phyloP scores from a whole-genome alignment of 352 stramenopile species.

The Pythium phragmitis region DNA sequence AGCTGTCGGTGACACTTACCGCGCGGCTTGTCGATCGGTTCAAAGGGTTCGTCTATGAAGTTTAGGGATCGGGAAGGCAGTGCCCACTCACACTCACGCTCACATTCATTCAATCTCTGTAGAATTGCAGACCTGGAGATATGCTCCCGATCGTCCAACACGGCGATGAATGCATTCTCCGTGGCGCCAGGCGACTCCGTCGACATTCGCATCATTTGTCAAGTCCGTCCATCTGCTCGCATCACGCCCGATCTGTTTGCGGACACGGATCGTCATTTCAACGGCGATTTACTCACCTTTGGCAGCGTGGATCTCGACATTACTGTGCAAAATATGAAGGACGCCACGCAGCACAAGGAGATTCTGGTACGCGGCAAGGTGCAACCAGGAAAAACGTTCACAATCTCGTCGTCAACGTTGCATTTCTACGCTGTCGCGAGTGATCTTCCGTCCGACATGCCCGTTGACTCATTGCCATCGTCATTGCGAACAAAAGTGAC shows the following conservation, averaged over 20 bases:
- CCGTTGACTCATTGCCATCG: conserved; percentile 40
- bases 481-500: conserved; percentile 42
- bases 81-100: neutral
- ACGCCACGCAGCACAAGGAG: conserved; percentile 66
- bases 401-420: conserved; percentile 72
- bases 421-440: conserved; percentile 76
- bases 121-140: conserved; percentile 74
- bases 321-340: conserved; percentile 55
- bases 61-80: neutral
- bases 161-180: conserved; percentile 53
- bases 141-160: conserved; percentile 84
- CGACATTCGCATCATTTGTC: conserved; percentile 82
- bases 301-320: conserved; percentile 69
- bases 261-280: conserved; percentile 33
- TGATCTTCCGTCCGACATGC: conserved; percentile 52
- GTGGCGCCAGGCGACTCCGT: conserved; percentile 79
- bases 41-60: conserved; percentile 10
- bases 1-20: conserved; percentile 65
- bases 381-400: conserved; percentile 78
- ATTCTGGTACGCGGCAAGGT: conserved; percentile 74
- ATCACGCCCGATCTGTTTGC: conserved; percentile 46
- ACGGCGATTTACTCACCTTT: conserved; percentile 54
- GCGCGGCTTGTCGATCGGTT: conserved; percentile 31
- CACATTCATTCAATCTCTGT: neutral
- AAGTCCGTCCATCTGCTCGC: conserved; percentile 63